Evolutionary conservation across 768 basidiomycete species (phyloP).

Genomic region (Lentinula lateritia): DNA sequence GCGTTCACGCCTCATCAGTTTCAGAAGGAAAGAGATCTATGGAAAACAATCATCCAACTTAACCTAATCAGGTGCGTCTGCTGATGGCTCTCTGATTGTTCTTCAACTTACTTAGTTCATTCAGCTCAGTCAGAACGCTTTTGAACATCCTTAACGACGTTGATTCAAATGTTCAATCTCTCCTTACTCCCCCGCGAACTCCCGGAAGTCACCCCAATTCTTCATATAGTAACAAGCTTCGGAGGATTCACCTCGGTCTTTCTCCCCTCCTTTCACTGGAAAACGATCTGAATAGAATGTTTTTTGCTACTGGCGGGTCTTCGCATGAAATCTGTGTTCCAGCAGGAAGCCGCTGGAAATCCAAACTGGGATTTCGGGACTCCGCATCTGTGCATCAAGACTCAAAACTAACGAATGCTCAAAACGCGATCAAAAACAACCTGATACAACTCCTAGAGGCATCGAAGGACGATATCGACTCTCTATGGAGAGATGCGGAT

Average conservation of each 20-base stretch:
- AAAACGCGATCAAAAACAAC: constrained; percentile 30
- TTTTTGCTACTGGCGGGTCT: constrained; percentile 33
- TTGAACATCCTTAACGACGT: constrained; percentile 41
- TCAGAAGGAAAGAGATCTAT: constrained; percentile 48
- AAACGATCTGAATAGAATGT: constrained; percentile 41
- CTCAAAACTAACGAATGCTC: constrained; percentile 16
- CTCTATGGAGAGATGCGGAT: constrained; percentile 54
- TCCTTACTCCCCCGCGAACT: constrained; percentile 20
- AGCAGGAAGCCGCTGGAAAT: constrained; percentile 58
- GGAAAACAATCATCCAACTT: constrained; percentile 63
- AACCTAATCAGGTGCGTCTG: constrained; percentile 53
- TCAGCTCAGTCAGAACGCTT: constrained; percentile 53
- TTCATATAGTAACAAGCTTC: constrained; percentile 18
- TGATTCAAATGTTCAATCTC: constrained; percentile 14
- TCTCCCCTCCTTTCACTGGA: constrained; percentile 54
- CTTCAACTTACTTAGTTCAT: background rate
- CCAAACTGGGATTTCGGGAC: constrained; percentile 25
- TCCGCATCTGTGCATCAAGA: background rate
- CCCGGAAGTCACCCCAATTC: constrained; percentile 8
- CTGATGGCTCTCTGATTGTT: constrained; percentile 3
- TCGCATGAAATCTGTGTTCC: constrained; percentile 42
- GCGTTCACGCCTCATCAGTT: constrained; percentile 60
- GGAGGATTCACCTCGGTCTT: constrained; percentile 33
- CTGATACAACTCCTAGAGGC: constrained; percentile 46
- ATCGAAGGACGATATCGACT: constrained; percentile 53